These are phyloP conservation scores for Mycena galopus DNA, from an alignment of 768 basidiomycete genomes.

Conservation along the genomic window DNA sequence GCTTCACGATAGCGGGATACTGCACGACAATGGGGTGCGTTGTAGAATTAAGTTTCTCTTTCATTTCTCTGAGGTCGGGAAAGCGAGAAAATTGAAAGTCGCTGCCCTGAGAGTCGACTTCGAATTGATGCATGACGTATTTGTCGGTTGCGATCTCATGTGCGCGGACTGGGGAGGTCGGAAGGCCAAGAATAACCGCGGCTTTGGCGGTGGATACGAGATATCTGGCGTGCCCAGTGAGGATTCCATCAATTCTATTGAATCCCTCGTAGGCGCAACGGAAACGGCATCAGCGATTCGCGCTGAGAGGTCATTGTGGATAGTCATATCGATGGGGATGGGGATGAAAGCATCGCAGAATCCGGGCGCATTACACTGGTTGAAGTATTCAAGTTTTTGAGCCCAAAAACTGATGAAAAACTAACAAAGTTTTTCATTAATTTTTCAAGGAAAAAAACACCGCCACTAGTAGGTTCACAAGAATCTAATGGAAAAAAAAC, in stretches of 20 bases:
- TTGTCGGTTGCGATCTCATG: slow-evolving; percentile 31
- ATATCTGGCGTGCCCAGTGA: slow-evolving; percentile 31
- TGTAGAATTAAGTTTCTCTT: not conserved
- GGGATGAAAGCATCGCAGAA: slow-evolving; percentile 32
- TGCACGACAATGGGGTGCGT: not conserved
- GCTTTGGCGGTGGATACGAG: slow-evolving; percentile 29
- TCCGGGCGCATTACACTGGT: slow-evolving; percentile 28
- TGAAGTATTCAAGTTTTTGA: no score
- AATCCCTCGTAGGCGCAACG: slow-evolving; percentile 18
- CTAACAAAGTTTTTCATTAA: no score
- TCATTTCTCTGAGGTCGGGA: slow-evolving; percentile 1
- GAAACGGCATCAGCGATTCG: slow-evolving; percentile 24
- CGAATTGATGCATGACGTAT: slow-evolving; percentile 24
- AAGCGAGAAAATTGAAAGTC: slow-evolving; percentile 27
- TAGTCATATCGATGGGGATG: slow-evolving; percentile 31
- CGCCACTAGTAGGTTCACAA: no score
- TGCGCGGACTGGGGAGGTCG: slow-evolving; percentile 18
- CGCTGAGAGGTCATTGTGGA: slow-evolving; percentile 17
- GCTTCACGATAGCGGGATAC: slow-evolving; percentile 31
- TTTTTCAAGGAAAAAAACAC: no score
- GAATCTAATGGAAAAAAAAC: no score
- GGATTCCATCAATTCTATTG: slow-evolving; percentile 17
- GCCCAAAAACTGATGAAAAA: no score
- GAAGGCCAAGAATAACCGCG: slow-evolving; percentile 15
- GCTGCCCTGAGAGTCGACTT: slow-evolving; percentile 21